Base-by-base conservation (phyloP, 495 filamentous ascomycete species). In the Tirmania nivea region DNA sequence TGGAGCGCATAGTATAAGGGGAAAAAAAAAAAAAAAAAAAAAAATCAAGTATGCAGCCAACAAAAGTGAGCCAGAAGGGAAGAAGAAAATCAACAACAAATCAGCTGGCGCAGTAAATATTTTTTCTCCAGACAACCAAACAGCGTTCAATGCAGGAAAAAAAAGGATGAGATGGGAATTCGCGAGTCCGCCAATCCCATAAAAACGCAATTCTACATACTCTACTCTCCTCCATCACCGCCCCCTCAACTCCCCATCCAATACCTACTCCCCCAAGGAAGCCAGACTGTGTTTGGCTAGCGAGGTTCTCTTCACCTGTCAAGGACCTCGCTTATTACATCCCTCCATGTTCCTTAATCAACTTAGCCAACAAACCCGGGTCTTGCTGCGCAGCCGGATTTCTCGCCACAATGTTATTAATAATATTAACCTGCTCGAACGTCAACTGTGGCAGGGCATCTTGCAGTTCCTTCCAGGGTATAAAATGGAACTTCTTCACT, bases 301-400 rank as follows among this genome's bases (percentile, higher is more conserved):
- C 7, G 25, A 31, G 25, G 25, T 7, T 31, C 25, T 31, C 25
- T 31, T 31, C 25, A 31, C 25, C 7, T 31, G 25, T 7, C 2
- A 31, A 31, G 25, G 25, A 7, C 25, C 25, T 31, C 25, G 25
- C 25, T 31, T 0, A 5, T 31, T 31, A 31, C 25, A 31, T 31
- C 6, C 21, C 12, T 50, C 21, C 11, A n/a, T 31, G 16, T 47
- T 57, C 56, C 48, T 57, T 62, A 50, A 65, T 57, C 57, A 65
- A 48, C 21, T 56, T 57, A 31, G 58, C 60, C 48, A 65, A 39
- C 50, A 55, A 54, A 37, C 61, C 56, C 34, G 64, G 55, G 12
- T 61, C 59, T 8, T 57, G 57, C 25, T 63, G 58, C 54, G 61
- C 55, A 11, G 60, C 55, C 14, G 63, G 60, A 50, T 65, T 65